These are phyloP conservation scores for Astrocystis sublimbata DNA, from an alignment of 495 filamentous ascomycete species.

Conservation along the genomic window DNA sequence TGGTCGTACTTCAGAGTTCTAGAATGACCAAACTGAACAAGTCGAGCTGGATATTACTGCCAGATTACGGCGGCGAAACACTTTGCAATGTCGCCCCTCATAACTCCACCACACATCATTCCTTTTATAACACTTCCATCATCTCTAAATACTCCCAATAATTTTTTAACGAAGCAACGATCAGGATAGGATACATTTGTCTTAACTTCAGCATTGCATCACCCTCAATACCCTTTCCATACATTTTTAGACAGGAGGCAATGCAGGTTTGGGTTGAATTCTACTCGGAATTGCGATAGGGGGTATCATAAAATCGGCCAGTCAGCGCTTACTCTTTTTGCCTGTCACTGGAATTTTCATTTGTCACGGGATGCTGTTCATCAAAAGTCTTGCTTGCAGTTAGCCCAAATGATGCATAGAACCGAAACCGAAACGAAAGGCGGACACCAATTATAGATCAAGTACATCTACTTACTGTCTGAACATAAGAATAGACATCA, in stretches of 20 bases:
- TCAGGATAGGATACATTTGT: neutral
- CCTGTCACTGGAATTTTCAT: neutral
- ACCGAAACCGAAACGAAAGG: neutral
- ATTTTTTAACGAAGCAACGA: neutral
- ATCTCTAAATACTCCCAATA: neutral
- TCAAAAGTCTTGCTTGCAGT: neutral
- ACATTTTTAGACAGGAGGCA: neutral
- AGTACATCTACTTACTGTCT: neutral
- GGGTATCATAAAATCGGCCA: neutral
- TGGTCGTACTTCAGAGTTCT: constrained; percentile 15
- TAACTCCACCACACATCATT: neutral
- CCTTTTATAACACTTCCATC: neutral
- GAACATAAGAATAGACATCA: neutral
- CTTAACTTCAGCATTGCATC: constrained; percentile 1
- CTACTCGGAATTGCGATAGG: neutral
- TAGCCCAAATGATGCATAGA: neutral
- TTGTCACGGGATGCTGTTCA: neutral
- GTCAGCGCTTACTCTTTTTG: neutral
- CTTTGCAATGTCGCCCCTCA: no score
- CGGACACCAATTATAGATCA: neutral
- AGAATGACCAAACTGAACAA: neutral
- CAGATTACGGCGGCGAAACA: no score
- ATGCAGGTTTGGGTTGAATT: neutral
- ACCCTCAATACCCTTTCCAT: constrained; percentile 8
- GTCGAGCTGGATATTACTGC: neutral